phyloP scores from a whole-genome alignment of 2,329 filamentous ascomycete species.

The Neopestalotiopsis sp. region DNA sequence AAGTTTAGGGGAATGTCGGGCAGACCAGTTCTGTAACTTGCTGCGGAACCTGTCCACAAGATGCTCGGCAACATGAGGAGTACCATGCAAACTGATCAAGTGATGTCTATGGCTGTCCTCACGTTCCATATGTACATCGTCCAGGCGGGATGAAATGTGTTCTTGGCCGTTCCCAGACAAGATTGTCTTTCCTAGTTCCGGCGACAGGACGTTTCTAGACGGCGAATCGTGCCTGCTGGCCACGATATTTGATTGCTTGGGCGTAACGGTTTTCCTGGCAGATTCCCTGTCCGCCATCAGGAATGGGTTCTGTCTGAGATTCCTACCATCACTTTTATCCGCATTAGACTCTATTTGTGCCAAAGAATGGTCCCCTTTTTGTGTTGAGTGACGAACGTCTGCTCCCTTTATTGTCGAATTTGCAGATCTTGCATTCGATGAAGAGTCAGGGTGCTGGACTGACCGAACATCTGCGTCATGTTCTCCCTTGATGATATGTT shows the following conservation, averaged over 20 bases:
- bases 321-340: conserved; percentile 12
- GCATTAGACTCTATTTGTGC: neutral
- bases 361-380: neutral
- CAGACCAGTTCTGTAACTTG: neutral
- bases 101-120: conserved; percentile 29
- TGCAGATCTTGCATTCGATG: neutral
- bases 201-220: too few relatives aligned
- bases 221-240: neutral
- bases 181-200: too few relatives aligned
- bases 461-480: neutral
- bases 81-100: conserved; percentile 38
- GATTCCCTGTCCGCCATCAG: conserved; percentile 27
- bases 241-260: conserved; percentile 1
- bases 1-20: neutral
- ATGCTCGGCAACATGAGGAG: conserved; percentile 41
- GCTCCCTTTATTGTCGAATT: neutral
- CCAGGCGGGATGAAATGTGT: conserved; percentile 15
- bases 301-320: conserved; percentile 30
- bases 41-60: conserved; percentile 25
- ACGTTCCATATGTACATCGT: conserved; percentile 10
- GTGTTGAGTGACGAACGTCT: neutral
- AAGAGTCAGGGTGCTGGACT: neutral
- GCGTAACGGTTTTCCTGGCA: conserved; percentile 10
- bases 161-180: neutral
- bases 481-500: neutral